Percentiles rank a stretch among this genome's conserved stretches.
phyloP scores from a whole-genome alignment of 73 alveolate genomes.

The Tetrahymena malaccensis region DNA sequence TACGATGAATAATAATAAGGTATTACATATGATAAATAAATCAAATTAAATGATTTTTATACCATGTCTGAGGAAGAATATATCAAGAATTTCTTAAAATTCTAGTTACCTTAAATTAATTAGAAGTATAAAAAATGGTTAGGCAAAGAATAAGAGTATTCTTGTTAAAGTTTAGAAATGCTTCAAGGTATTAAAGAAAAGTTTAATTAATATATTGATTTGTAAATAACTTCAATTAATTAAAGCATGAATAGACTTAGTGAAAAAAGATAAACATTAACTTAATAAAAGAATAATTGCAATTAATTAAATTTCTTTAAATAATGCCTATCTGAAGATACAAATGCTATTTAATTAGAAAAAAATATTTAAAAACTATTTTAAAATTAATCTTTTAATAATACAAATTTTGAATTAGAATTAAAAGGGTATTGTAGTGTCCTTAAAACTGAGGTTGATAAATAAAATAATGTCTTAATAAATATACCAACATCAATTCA shows the following conservation, averaged over 20 bases:
- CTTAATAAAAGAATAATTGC: neutral
- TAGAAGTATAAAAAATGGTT: neutral
- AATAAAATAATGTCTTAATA: no score
- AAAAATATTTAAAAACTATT: neutral
- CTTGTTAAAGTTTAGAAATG: neutral
- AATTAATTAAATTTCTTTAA: no score
- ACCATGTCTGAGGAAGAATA: neutral
- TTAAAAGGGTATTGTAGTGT: neutral
- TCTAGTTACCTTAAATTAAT: no score
- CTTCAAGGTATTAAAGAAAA: neutral
- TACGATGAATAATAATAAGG: neutral
- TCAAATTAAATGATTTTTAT: neutral
- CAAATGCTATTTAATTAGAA: neutral
- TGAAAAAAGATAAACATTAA: neutral
- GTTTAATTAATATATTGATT: neutral
- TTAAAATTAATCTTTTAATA: no score
- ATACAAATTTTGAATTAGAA: neutral
- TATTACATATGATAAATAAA: neutral
- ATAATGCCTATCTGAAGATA: neutral
- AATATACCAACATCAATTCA: neutral
- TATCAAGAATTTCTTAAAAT: neutral
- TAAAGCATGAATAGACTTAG: neutral
- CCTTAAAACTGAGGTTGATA: neutral
- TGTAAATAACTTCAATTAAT: no score
- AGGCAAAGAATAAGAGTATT: neutral